Conservation (phyloP, 2,329 filamentous ascomycete genomes). For the Fusarium agapanthi region DNA sequence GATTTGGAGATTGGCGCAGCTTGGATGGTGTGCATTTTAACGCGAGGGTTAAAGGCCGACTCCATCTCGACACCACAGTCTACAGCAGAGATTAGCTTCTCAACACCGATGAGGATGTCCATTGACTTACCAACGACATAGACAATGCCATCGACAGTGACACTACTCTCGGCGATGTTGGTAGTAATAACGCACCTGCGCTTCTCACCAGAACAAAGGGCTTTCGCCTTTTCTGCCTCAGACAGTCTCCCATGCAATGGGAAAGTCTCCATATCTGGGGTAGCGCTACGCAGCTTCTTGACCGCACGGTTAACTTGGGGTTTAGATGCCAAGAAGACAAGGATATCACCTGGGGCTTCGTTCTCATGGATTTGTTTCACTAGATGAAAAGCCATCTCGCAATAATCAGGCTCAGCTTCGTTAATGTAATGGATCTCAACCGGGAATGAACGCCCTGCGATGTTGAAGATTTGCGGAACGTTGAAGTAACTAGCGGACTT, state of each 20-base stretch:
- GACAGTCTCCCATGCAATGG: background rate
- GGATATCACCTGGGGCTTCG: background rate
- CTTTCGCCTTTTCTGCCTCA: background rate
- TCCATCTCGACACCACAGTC: background rate
- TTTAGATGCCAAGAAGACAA: background rate
- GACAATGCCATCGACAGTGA: background rate
- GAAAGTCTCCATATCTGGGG: background rate
- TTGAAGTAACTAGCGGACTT: background rate
- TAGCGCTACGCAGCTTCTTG: background rate
- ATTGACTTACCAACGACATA: background rate
- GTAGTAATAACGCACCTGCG: background rate
- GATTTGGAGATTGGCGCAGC: background rate
- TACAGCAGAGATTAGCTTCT: background rate
- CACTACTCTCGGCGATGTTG: background rate
- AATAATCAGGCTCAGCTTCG: accelerated
- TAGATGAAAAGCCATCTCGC: accelerated
- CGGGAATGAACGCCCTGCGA: background rate
- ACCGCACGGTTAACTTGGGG: background rate
- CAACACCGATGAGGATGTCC: background rate
- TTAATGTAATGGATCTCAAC: background rate
- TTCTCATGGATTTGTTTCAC: background rate
- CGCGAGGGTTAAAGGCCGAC: background rate
- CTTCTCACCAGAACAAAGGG: background rate
- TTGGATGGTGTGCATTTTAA: background rate
- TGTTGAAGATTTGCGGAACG: background rate